A percentile compares a stretch with the other conserved stretches of the same genome.
Conservation (phyloP, 2,329 filamentous ascomycete genomes). For the Neonectria ditissima region DNA sequence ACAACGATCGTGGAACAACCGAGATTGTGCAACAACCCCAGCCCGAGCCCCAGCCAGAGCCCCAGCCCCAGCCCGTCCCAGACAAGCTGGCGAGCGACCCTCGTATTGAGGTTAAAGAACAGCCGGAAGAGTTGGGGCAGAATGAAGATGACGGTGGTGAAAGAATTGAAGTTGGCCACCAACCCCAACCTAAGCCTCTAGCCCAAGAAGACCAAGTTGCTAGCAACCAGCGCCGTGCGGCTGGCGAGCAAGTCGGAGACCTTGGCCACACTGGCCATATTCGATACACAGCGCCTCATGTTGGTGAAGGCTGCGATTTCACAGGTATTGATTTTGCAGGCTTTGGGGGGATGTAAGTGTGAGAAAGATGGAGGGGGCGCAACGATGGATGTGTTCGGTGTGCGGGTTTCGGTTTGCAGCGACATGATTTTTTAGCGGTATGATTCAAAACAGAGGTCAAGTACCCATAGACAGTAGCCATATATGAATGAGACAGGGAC, state of each 20-base stretch:
- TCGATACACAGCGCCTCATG: not conserved
- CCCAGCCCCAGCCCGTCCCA: not conserved
- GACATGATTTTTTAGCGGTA: conserved; percentile 6
- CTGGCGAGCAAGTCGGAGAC: not conserved
- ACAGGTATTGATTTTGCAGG: not conserved
- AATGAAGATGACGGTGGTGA: not conserved
- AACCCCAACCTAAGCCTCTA: too few species aligned
- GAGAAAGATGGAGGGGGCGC: not conserved
- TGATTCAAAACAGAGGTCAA: not conserved
- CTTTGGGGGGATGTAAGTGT: not conserved
- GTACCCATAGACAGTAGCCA: not conserved
- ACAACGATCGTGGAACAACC: not conserved
- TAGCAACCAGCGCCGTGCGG: not conserved
- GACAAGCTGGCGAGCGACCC: not conserved
- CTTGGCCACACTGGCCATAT: not conserved
- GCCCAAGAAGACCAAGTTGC: too few species aligned
- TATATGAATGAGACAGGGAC: not conserved
- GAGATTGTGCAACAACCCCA: not conserved
- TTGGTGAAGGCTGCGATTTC: not conserved
- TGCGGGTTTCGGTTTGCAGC: not conserved
- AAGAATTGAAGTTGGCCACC: too few species aligned
- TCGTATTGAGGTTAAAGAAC: not conserved
- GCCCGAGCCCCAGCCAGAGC: not conserved
- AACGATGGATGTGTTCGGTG: not conserved
- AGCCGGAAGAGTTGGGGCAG: not conserved